A percentile compares a stretch with the other conserved stretches of the same genome.
These are phyloP conservation scores for Craspedostauros australis DNA, from an alignment of 108 stramenopile genomes.

Conservation along the genomic window DNA sequence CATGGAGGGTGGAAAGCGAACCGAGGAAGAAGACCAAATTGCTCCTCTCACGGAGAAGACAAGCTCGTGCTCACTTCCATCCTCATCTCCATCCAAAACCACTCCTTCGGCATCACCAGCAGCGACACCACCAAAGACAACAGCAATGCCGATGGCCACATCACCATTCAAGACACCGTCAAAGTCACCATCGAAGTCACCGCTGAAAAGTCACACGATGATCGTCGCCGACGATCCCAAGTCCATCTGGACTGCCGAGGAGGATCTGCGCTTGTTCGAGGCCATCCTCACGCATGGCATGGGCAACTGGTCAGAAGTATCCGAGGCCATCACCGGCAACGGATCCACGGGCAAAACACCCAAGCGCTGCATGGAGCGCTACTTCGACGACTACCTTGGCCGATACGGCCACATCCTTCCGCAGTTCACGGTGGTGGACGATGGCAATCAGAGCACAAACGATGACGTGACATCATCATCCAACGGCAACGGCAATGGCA, in stretches of 20 bases:
- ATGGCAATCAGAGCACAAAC: constrained; percentile 14
- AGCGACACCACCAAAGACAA: not conserved
- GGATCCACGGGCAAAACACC: constrained; percentile 62
- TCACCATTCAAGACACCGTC: no score
- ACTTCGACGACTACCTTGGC: constrained; percentile 83
- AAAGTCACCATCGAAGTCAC: not conserved
- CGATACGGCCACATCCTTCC: constrained; percentile 86
- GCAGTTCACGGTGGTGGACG: constrained; percentile 62
- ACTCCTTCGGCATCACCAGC: no score
- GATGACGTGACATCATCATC: no score
- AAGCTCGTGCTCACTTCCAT: no score
- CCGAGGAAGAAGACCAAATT: no score
- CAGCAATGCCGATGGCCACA: not conserved
- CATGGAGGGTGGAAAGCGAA: no score
- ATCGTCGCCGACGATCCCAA: constrained; percentile 40
- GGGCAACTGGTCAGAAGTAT: constrained; percentile 85
- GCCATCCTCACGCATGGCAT: constrained; percentile 72
- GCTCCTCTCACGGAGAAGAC: no score
- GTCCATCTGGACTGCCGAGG: constrained; percentile 76
- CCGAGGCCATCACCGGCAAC: constrained; percentile 71
- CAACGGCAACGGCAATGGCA: constrained; percentile 1
- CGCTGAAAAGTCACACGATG: not conserved
- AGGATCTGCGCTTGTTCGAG: constrained; percentile 82
- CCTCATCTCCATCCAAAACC: no score
- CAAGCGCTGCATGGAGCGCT: constrained; percentile 88